Percentiles rank a stretch among this genome's conserved stretches.
These are phyloP conservation scores for Lactifluus volemus DNA, from an alignment of 768 basidiomycete genomes.

Conservation along the genomic window DNA sequence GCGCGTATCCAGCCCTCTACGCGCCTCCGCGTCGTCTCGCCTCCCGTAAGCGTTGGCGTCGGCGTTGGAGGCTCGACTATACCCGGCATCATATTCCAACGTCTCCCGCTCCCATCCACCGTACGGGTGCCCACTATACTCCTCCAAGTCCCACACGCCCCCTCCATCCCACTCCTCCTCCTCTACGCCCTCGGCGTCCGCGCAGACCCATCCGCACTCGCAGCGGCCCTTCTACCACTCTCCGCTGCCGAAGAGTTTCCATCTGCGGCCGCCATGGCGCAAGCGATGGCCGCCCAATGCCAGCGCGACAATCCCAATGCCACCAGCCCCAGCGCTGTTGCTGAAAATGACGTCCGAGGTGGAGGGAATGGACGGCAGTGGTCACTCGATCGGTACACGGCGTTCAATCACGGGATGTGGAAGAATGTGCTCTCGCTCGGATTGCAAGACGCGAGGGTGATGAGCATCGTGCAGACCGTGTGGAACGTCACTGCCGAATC, in stretches of 20 bases:
- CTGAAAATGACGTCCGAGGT: background rate
- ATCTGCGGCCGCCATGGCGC: constrained; percentile 23
- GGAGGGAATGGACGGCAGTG: background rate
- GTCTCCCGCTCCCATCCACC: background rate
- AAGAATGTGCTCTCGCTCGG: constrained; percentile 51
- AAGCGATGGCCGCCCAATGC: constrained; percentile 11
- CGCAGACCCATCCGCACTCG: constrained; percentile 12
- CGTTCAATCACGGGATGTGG: constrained; percentile 55
- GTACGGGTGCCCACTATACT: constrained; percentile 1
- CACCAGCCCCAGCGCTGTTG: background rate
- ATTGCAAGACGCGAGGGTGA: constrained; percentile 36
- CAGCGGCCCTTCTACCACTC: constrained; percentile 10
- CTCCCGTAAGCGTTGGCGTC: background rate
- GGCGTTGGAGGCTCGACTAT: background rate
- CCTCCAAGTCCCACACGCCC: constrained; percentile 13
- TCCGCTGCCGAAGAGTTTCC: constrained; percentile 17
- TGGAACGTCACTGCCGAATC: constrained; percentile 75
- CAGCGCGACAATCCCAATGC: constrained; percentile 21
- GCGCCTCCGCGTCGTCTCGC: background rate
- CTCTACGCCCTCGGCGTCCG: constrained; percentile 9
- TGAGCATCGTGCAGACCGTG: constrained; percentile 44
- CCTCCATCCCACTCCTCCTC: constrained; percentile 11
- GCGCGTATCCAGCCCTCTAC: background rate
- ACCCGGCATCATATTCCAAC: background rate
- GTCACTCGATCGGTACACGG: constrained; percentile 28